Percentiles rank a stretch among this genome's conserved stretches.
phyloP scores from a whole-genome alignment of 2,329 filamentous ascomycete species.

The Teratosphaeria gauchensis region DNA sequence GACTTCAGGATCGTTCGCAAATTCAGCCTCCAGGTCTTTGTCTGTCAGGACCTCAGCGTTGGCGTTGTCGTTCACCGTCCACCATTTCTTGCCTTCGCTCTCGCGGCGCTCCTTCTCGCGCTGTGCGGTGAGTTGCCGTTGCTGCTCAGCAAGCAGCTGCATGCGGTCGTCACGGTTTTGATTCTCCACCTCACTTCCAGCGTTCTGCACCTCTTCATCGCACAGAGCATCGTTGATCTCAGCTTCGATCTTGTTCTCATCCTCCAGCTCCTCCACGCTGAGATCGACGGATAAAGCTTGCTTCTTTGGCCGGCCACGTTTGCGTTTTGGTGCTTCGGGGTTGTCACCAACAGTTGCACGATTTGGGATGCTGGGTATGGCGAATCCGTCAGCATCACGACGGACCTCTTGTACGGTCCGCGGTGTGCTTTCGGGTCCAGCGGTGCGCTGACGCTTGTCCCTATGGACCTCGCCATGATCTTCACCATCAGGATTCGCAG shows the following conservation, averaged over 20 bases:
- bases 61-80: slow-evolving; percentile 34
- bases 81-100: slow-evolving; percentile 39
- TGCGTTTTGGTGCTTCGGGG: slow-evolving; percentile 26
- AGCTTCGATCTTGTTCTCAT: slow-evolving; percentile 37
- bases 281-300: slow-evolving; percentile 26
- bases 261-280: slow-evolving; percentile 36
- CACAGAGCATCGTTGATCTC: slow-evolving; percentile 32
- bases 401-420: slow-evolving; percentile 13
- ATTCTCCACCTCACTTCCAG: slow-evolving; percentile 20
- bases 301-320: slow-evolving; percentile 17
- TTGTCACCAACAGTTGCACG: slow-evolving; percentile 6
- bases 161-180: slow-evolving; percentile 21
- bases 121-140: slow-evolving; percentile 27
- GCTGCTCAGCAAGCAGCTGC: slow-evolving; percentile 17
- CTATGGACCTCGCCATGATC: slow-evolving; percentile 2
- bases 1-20: slow-evolving; percentile 83
- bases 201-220: slow-evolving; percentile 20
- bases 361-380: slow-evolving; percentile 25
- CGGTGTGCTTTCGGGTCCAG: slow-evolving; percentile 3
- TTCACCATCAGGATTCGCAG: slow-evolving; percentile 2
- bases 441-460: slow-evolving; percentile 12
- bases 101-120: slow-evolving; percentile 42
- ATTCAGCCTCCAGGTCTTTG: slow-evolving; percentile 50
- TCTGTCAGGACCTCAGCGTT: slow-evolving; percentile 47
- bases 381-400: slow-evolving; percentile 33